Percentiles rank a stretch among this genome's conserved stretches.
Conservation (phyloP, 2,329 filamentous ascomycete genomes). For the Zasmidium cellare region DNA sequence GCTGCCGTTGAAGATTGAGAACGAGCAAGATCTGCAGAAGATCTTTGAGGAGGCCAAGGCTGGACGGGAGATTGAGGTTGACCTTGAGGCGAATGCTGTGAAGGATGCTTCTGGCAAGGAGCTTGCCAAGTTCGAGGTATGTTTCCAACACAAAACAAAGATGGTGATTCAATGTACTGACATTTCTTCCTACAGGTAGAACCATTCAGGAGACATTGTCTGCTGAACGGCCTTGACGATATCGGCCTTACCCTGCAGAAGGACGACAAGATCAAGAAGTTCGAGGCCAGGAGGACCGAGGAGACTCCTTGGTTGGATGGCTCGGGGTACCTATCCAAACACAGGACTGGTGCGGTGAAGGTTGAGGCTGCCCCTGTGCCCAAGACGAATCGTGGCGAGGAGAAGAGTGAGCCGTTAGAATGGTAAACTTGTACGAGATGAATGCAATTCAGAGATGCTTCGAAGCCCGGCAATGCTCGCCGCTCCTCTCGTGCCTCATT, state of each 20-base stretch:
- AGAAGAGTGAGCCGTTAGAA: constrained; percentile 80
- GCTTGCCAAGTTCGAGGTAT: constrained; percentile 70
- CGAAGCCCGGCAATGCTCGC: too few relatives aligned
- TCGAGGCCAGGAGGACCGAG: constrained; percentile 73
- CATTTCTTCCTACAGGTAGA: constrained; percentile 65
- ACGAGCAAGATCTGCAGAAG: constrained; percentile 64
- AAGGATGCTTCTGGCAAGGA: constrained; percentile 72
- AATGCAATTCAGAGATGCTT: neutral
- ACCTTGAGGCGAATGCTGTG: constrained; percentile 81
- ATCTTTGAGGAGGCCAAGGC: constrained; percentile 77
- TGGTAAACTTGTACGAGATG: constrained; percentile 58
- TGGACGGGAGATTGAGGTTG: constrained; percentile 82
- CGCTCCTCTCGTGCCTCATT: too few relatives aligned
- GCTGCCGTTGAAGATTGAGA: constrained; percentile 77
- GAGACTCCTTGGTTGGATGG: constrained; percentile 93
- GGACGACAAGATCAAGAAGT: constrained; percentile 82
- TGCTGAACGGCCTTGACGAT: constrained; percentile 91
- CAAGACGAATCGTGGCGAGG: constrained; percentile 84
- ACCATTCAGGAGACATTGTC: constrained; percentile 89
- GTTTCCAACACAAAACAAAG: neutral
- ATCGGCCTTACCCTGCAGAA: constrained; percentile 93
- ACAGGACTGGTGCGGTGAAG: constrained; percentile 59
- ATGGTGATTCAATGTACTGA: neutral
- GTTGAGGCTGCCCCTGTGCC: constrained; percentile 70
- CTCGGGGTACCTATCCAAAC: constrained; percentile 69